Evolutionary conservation across 495 filamentous ascomycete species (phyloP), one percentile per base, ranked within the genome.

Genomic region (Aspergillus cavernicola): DNA sequence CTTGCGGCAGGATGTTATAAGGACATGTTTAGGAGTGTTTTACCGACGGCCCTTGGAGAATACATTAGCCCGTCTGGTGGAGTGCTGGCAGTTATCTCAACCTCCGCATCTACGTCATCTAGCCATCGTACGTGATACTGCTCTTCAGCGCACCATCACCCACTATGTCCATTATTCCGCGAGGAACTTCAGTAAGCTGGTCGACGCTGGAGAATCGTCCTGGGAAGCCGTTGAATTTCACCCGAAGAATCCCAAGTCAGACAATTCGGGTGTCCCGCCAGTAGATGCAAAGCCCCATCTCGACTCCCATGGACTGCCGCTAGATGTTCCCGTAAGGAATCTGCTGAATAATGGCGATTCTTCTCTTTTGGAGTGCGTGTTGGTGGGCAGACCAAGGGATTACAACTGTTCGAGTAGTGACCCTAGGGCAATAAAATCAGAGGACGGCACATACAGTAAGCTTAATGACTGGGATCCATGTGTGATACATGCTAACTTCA

Each of bases 31-130:
- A 47, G 85, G 83, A 13, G 53, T 50, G 15, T 80, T 82, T 60
- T 85, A 77, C 60, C 76, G 74, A 50, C 68, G 83, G 50, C 80
- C 84, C 3, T 55, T 84, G 26, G 86, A 89, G 57, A 71, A 75
- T 40, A 62, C 74, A 18, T 52, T 87, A 26, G 65, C 63, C 53
- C 76, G 82, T 24, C 59, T 88, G 22, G 78, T 78, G 1, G 79
- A 85, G 56, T 69, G 75, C 51, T 86, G 82, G 74, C 74, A 80
- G 38, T 46, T 79, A 24, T 82, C 81, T 2, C 85, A 89, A 52
- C 85, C 86, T 15, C 66, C 73, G 15, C 75, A 85, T 59, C 71
- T 88, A 37, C 78, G 78, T 22, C 81, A 86, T 59, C 64, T 85
- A n/a, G 75, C 80, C 20, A 72, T 88, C 16, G 72, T 89, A 35